Conservation (phyloP, 352 stramenopile genomes). For the Pythium oligandrum region DNA sequence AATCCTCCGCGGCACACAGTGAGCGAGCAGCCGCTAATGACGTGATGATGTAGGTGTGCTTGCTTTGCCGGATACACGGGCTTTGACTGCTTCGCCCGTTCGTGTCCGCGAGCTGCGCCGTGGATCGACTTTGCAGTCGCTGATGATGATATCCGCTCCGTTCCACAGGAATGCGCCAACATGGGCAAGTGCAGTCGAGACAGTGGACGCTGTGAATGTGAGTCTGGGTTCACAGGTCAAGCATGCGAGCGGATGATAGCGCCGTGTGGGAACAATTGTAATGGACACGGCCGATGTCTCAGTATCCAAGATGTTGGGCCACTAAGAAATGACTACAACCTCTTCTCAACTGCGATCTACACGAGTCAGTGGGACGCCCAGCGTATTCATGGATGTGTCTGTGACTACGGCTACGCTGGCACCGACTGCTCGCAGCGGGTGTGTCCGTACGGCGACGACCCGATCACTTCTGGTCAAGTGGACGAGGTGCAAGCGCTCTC, state of each 20-base stretch:
- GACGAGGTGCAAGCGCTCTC: constrained; percentile 79
- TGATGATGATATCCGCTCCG: constrained; percentile 34
- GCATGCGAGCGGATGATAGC: constrained; percentile 55
- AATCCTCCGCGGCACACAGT: not conserved
- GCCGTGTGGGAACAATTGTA: constrained; percentile 84
- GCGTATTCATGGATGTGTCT: constrained; percentile 83
- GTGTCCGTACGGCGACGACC: constrained; percentile 88
- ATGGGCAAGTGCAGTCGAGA: constrained; percentile 71
- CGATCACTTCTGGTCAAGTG: constrained; percentile 58
- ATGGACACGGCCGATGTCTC: constrained; percentile 85
- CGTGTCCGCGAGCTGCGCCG: constrained; percentile 63
- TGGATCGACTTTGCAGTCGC: constrained; percentile 53
- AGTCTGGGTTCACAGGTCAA: constrained; percentile 59
- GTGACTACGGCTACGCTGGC: constrained; percentile 86
- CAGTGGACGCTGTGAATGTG: constrained; percentile 76
- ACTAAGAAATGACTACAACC: constrained; percentile 56
- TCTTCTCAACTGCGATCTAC: constrained; percentile 55
- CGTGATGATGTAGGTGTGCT: constrained; percentile 34
- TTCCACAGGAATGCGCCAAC: constrained; percentile 59
- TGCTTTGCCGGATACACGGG: constrained; percentile 85
- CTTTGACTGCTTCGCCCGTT: constrained; percentile 79
- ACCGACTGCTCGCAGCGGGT: constrained; percentile 77
- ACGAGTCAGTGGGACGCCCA: constrained; percentile 78
- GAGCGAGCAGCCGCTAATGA: not conserved
- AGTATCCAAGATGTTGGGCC: constrained; percentile 56